Conservation (phyloP, 2,329 filamentous ascomycete species). For the Xylariaceae sp. region DNA sequence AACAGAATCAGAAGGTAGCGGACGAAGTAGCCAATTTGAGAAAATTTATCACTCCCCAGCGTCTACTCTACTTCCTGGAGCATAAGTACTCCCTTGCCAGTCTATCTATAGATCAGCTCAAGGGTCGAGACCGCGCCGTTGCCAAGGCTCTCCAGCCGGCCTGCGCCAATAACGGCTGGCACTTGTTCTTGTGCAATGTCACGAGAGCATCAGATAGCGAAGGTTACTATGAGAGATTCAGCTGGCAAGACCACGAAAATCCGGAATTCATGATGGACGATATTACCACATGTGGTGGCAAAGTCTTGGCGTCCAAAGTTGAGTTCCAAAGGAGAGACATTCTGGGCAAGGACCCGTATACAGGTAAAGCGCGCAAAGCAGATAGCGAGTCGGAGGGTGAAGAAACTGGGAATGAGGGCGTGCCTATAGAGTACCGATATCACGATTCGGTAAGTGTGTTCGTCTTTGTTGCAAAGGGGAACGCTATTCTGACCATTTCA, state of each 20-base stretch:
- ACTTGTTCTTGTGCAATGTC: constrained; percentile 11
- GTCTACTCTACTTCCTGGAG: constrained; percentile 9
- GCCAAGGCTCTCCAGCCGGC: neutral
- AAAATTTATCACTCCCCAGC: neutral
- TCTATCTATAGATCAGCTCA: constrained; percentile 8
- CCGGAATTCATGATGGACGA: constrained; percentile 5
- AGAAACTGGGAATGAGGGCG: constrained; percentile 8
- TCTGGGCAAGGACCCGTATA: constrained; percentile 5
- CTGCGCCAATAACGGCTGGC: constrained; percentile 4
- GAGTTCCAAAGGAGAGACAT: constrained; percentile 3
- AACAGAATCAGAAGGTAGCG: constrained; percentile 1
- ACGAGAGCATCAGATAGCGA: constrained; percentile 1
- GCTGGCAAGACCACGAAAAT: neutral
- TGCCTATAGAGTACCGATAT: constrained; percentile 7
- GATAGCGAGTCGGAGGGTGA: constrained; percentile 12
- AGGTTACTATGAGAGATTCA: neutral
- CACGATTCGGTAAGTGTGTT: constrained; percentile 12
- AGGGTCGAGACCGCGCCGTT: constrained; percentile 13
- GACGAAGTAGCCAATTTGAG: neutral
- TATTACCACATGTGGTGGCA: constrained; percentile 5
- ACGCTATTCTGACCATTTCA: constrained; percentile 3
- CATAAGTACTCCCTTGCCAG: constrained; percentile 10
- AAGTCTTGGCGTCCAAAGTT: constrained; percentile 1
- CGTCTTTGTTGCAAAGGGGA: neutral
- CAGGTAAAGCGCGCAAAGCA: neutral